Percentiles rank a stretch among this genome's conserved stretches.
Conservation (phyloP, 2,329 filamentous ascomycete species). For the Cordyceps javanica region DNA sequence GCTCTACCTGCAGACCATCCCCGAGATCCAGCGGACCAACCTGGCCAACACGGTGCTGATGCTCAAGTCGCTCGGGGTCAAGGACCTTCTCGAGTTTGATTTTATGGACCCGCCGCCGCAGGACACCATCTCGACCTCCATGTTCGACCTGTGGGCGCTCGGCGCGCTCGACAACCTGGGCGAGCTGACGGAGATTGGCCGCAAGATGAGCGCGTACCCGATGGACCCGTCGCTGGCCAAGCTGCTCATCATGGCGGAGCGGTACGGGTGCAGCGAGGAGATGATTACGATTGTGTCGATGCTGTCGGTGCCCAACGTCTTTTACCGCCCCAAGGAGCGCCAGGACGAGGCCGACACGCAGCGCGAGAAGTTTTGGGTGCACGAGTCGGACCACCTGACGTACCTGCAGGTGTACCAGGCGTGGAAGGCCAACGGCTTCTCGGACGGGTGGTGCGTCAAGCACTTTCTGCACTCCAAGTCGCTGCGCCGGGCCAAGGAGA, state of each 20-base stretch:
- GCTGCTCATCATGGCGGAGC: conserved; percentile 82
- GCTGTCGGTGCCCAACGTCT: conserved; percentile 93
- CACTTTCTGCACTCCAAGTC: conserved; percentile 97
- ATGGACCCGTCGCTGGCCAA: conserved; percentile 97
- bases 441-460: conserved; percentile 84
- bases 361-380: conserved; percentile 96
- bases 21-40: conserved; percentile 95
- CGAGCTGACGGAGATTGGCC: conserved; percentile 79
- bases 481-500: conserved; percentile 83
- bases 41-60: conserved; percentile 91
- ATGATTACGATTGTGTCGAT: conserved; percentile 98
- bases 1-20: conserved; percentile 93
- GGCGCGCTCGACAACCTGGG: conserved; percentile 92
- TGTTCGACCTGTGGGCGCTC: conserved; percentile 95
- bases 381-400: conserved; percentile 93
- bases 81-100: conserved; percentile 91
- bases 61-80: conserved; percentile 89
- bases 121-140: conserved; percentile 92
- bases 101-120: conserved; percentile 99
- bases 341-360: conserved; percentile 95
- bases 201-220: conserved; percentile 93
- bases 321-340: conserved; percentile 93
- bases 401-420: conserved; percentile 93
- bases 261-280: conserved; percentile 91
- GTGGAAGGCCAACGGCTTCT: conserved; percentile 86